These are phyloP conservation scores for Kewa caespitosa DNA, from an alignment of 179 eudicot genomes.

Conservation along the genomic window DNA sequence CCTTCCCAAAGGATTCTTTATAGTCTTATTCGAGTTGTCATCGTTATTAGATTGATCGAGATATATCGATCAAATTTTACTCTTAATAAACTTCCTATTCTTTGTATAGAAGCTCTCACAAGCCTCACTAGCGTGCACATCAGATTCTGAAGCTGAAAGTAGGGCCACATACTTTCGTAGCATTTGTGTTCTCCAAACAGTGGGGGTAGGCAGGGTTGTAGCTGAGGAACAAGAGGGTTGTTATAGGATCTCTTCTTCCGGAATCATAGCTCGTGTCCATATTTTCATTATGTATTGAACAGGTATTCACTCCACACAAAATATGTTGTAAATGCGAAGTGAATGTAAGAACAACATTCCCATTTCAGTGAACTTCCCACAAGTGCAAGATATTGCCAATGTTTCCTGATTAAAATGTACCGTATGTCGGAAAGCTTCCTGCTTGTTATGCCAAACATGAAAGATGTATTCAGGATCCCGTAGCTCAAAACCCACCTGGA, in stretches of 20 bases:
- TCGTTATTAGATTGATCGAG: neutral
- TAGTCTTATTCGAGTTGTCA: neutral
- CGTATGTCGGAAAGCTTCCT: neutral
- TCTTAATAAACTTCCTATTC: neutral
- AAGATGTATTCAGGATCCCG: too few relatives aligned
- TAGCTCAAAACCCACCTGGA: neutral
- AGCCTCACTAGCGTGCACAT: neutral
- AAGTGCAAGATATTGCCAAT: neutral
- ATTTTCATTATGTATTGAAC: neutral
- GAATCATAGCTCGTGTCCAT: too few relatives aligned
- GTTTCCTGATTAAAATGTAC: neutral
- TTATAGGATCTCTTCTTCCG: neutral
- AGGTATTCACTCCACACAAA: neutral
- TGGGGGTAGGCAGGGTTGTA: neutral
- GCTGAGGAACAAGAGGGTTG: neutral
- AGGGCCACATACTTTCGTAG: neutral
- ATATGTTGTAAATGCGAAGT: neutral
- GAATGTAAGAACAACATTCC: neutral
- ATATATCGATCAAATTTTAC: neutral
- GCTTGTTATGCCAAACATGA: neutral
- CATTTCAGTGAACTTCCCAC: neutral
- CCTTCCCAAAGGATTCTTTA: neutral
- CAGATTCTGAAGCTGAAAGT: neutral
- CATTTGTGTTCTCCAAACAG: neutral
- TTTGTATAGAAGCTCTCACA: neutral